Evolutionary conservation across 106 monocot genomes (phyloP).

Genomic region (Dendrobium chrysotoxum): DNA sequence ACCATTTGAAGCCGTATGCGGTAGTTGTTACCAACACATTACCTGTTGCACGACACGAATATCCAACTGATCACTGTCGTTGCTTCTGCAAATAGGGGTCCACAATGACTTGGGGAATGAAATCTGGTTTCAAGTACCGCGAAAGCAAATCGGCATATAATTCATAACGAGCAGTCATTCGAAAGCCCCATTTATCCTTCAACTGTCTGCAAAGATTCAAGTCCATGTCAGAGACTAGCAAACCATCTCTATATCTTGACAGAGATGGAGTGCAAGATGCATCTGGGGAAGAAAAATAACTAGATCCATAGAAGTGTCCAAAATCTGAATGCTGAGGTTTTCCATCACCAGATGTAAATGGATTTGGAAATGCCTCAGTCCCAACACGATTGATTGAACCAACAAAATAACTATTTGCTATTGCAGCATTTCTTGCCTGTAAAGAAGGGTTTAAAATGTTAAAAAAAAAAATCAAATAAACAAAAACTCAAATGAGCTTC

Average conservation of each 20-base stretch:
- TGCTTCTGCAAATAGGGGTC: constrained; percentile 58
- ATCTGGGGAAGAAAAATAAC: constrained; percentile 82
- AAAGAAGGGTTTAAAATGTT: neutral
- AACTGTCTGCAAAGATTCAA: constrained; percentile 85
- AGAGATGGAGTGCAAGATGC: constrained; percentile 79
- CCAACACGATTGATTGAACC: constrained; percentile 93
- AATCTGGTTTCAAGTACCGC: constrained; percentile 60
- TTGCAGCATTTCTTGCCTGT: constrained; percentile 91
- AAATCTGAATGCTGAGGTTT: constrained; percentile 81
- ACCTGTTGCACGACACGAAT: too few relatives aligned
- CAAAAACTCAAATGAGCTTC: too few relatives aligned
- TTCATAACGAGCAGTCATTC: constrained; percentile 92
- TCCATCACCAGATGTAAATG: constrained; percentile 94
- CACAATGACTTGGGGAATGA: constrained; percentile 59
- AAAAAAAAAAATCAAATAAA: too few relatives aligned
- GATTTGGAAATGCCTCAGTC: constrained; percentile 80
- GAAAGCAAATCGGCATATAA: constrained; percentile 45
- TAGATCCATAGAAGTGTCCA: constrained; percentile 93
- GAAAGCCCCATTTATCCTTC: constrained; percentile 93
- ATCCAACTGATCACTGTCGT: neutral
- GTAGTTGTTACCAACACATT: neutral
- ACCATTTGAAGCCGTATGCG: too few relatives aligned
- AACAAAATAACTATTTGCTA: constrained; percentile 85
- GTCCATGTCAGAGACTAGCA: constrained; percentile 84
- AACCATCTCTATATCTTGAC: constrained; percentile 67